Evolutionary conservation across 495 filamentous ascomycete genomes (phyloP), one percentile per base, ranked within the genome.

Genomic region (Hyphodiscus hymeniophilus): DNA sequence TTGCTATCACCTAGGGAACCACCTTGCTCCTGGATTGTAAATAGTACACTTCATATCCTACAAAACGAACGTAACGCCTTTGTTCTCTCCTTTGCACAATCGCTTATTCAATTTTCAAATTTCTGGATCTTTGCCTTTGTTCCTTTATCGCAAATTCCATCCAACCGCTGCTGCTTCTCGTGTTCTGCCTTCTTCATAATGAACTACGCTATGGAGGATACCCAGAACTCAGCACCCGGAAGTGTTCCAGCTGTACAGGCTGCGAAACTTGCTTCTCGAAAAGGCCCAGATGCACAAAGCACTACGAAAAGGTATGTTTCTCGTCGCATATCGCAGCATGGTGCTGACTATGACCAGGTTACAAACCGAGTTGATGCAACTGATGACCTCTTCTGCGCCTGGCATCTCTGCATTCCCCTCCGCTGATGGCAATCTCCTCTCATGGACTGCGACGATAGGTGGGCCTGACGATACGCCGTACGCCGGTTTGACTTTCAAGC

Each of bases 331-430:
- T 45, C 12, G 21, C 33, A 16, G 32, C 10, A 1, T 26, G 17
- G 26, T 50, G 42, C 55, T 59, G 47, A 63, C 39, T 16, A 31
- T 44, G 2, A 35, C 7, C 65, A 97, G 91, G 52, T 75, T 99
- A 49, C 92, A 99, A 68, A 87, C 88, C 33, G 92, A 99, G 66
- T 74, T 99, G 44, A 96, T 97, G 89, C 82, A 91, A 66, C 74
- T 99, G 32, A 99, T 99, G 92, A 86, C 89, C 55, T 88, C 88
- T 22, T 79, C 89, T 7, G 88, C 89, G 2, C 89, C 92, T 45
- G 92, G 92, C 54, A 81, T 97, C 59, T 94, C 90, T 38, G 94
- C 94, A 46, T 99, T 99, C 62, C 92, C 92, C 34, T 83, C 87
- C 52, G 80, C 80, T 23, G 87, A 92, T 58, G 87, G 87, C 62